Conservation (phyloP, 352 stramenopile genomes). For the Phytophthora cactorum region DNA sequence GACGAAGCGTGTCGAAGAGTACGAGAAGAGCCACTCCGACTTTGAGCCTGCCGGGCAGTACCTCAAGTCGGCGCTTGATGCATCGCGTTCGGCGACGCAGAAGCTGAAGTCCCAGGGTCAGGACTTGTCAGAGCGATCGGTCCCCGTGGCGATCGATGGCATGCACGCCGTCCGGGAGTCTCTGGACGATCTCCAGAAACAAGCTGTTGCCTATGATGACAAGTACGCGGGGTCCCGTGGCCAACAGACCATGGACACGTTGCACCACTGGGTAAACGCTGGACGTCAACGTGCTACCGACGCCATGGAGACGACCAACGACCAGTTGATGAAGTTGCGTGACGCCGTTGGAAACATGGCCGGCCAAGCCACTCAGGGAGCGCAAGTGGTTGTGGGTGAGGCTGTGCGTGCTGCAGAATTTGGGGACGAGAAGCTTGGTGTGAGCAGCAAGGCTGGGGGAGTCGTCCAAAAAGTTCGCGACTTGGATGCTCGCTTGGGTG, state of each 20-base stretch:
- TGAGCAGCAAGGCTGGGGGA: constrained; percentile 41
- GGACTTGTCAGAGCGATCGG: constrained; percentile 47
- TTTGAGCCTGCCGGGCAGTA: constrained; percentile 54
- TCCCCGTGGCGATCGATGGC: constrained; percentile 52
- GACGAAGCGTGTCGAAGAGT: constrained; percentile 63
- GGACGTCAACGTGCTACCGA: constrained; percentile 66
- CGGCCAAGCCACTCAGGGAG: constrained; percentile 27
- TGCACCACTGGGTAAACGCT: constrained; percentile 59
- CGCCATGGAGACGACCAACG: constrained; percentile 58
- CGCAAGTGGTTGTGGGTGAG: constrained; percentile 51
- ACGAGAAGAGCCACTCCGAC: constrained; percentile 53
- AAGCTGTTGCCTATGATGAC: constrained; percentile 58
- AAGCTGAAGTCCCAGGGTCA: constrained; percentile 45
- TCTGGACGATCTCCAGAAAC: constrained; percentile 45
- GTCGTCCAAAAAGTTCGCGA: constrained; percentile 59
- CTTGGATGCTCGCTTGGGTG: constrained; percentile 60
- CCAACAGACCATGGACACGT: constrained; percentile 26
- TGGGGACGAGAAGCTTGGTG: constrained; percentile 62
- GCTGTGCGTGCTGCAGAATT: constrained; percentile 49
- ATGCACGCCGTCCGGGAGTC: constrained; percentile 51
- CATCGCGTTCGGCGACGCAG: constrained; percentile 41
- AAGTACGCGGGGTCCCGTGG: constrained; percentile 53
- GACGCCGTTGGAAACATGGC: constrained; percentile 50
- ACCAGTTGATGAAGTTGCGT: constrained; percentile 54
- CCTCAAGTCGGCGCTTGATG: constrained; percentile 46